A percentile compares a stretch with the other conserved stretches of the same genome.
Evolutionary conservation across 495 filamentous ascomycete genomes (phyloP).

Genomic region (Staphylotrichum longicolle): DNA sequence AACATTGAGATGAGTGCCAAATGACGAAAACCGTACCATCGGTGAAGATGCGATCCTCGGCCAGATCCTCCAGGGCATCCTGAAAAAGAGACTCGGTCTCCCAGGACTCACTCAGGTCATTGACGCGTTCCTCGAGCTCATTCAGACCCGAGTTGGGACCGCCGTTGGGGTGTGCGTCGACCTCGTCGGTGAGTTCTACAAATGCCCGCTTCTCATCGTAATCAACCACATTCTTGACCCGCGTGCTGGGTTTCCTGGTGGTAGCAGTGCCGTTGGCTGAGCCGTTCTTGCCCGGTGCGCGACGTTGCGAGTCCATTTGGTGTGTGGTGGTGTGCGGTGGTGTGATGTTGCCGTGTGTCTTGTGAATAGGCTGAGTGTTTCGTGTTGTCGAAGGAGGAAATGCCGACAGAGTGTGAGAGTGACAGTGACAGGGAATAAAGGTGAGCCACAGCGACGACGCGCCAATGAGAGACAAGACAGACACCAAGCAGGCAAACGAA

Average conservation of each 20-base stretch:
- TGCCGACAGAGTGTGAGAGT: background rate
- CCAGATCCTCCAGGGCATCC: conserved; percentile 62
- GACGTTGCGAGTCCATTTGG: conserved; percentile 23
- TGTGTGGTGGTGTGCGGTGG: background rate
- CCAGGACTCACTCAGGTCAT: conserved; percentile 62
- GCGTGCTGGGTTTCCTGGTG: conserved; percentile 69
- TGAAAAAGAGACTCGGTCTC: conserved; percentile 67
- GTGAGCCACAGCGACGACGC: background rate
- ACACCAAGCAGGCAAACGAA: conserved; percentile 1
- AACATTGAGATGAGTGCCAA: conserved; percentile 18
- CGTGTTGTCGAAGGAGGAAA: background rate
- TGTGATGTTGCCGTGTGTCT: conserved; percentile 1
- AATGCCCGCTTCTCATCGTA: conserved; percentile 84
- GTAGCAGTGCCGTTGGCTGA: conserved; percentile 11
- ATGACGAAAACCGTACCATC: conserved; percentile 44
- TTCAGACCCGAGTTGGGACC: conserved; percentile 35
- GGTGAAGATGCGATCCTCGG: conserved; percentile 59
- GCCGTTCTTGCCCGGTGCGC: conserved; percentile 19
- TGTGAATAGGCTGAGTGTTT: conserved; percentile 9
- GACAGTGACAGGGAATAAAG: background rate
- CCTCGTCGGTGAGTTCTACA: conserved; percentile 62
- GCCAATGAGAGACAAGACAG: conserved; percentile 16
- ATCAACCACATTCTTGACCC: conserved; percentile 86
- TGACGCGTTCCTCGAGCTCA: conserved; percentile 58
- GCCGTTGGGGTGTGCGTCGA: conserved; percentile 26